Percentiles rank a stretch among this genome's conserved stretches.
Evolutionary conservation across 768 basidiomycete species (phyloP).

Genomic region (Russula ochroleuca): DNA sequence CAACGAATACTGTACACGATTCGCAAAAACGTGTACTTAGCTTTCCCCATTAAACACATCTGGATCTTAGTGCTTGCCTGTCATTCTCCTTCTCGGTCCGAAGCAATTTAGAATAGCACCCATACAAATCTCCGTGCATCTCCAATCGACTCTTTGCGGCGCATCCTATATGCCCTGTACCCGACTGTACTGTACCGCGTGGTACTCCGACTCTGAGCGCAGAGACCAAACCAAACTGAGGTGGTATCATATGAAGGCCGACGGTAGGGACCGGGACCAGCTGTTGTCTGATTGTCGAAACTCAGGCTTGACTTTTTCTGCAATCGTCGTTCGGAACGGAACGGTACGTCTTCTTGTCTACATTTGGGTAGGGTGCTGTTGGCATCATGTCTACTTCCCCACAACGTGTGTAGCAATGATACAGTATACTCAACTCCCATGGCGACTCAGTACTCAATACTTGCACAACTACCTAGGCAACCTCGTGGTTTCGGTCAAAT

Average conservation of each 20-base stretch:
- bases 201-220: not conserved
- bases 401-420: not conserved
- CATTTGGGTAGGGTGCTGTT: not conserved
- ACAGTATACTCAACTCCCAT: too few species aligned
- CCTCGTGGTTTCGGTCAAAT: not conserved
- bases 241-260: not conserved
- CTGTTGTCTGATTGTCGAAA: not conserved
- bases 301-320: not conserved
- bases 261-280: not conserved
- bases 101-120: not conserved
- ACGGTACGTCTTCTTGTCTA: not conserved
- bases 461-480: not conserved
- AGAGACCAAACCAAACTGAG: not conserved
- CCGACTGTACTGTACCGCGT: not conserved
- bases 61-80: too few species aligned
- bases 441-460: too few species aligned
- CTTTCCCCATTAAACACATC: not conserved
- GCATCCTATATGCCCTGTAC: not conserved
- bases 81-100: not conserved
- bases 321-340: not conserved
- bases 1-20: too few species aligned
- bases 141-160: not conserved
- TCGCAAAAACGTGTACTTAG: not conserved
- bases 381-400: not conserved
- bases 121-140: conserved; percentile 21